phyloP scores from a whole-genome alignment of 257 asterid genomes.

The Solanum gracilifrons region DNA sequence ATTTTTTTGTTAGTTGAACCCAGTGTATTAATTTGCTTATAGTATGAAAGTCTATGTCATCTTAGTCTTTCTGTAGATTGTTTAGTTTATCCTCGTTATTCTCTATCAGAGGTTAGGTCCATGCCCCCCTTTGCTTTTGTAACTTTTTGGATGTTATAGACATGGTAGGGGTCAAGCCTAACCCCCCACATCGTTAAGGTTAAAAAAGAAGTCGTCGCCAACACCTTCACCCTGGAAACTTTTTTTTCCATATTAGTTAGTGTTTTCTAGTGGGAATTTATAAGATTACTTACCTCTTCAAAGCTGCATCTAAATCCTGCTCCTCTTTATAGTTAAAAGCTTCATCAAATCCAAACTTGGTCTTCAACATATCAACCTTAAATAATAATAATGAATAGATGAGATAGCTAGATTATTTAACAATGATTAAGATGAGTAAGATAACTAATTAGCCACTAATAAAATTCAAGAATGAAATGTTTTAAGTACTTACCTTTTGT shows the following conservation, averaged over 20 bases:
- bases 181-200: too few relatives aligned
- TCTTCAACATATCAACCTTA: slow-evolving; percentile 25
- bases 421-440: not conserved
- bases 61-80: too few relatives aligned
- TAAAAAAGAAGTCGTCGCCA: not conserved
- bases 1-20: too few relatives aligned
- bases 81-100: too few relatives aligned
- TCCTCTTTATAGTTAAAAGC: slow-evolving; percentile 32
- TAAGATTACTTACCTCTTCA: slow-evolving; percentile 7
- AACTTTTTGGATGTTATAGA: too few relatives aligned
- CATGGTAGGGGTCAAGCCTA: too few relatives aligned
- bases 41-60: too few relatives aligned
- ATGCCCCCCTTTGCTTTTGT: too few relatives aligned
- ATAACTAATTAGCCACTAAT: not conserved
- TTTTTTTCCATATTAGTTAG: too few relatives aligned
- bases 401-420: not conserved
- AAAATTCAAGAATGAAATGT: not conserved
- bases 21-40: too few relatives aligned
- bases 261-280: too few relatives aligned
- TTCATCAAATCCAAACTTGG: slow-evolving; percentile 20
- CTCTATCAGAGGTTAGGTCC: too few relatives aligned
- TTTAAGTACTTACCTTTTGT: not conserved
- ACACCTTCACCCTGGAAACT: not conserved
- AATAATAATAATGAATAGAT: not conserved
- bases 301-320: slow-evolving; percentile 5